Percentiles rank a stretch among this genome's conserved stretches.
Evolutionary conservation across 2,329 filamentous ascomycete genomes (phyloP).

Genomic region (Microdochium bolleyi): DNA sequence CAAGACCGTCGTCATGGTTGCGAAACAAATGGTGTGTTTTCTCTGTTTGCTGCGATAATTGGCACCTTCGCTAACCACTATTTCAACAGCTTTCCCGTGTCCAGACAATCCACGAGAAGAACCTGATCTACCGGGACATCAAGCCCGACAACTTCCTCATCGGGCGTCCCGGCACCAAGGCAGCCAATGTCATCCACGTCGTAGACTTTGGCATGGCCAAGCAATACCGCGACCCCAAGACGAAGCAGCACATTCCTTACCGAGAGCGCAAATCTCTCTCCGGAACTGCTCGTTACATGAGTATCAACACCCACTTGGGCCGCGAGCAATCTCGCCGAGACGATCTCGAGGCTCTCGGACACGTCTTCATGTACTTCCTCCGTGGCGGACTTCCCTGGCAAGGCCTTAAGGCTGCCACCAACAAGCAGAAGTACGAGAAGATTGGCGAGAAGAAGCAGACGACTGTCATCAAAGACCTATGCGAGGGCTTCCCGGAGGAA

Average conservation of each 20-base stretch:
- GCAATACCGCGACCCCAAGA: slow-evolving; percentile 97
- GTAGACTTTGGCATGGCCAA: slow-evolving; percentile 99
- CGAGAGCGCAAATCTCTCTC: slow-evolving; percentile 94
- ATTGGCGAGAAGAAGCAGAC: slow-evolving; percentile 99
- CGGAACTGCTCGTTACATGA: slow-evolving; percentile 97
- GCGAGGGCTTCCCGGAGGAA: slow-evolving; percentile 92
- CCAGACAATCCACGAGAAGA: slow-evolving; percentile 94
- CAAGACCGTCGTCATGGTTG: slow-evolving; percentile 98
- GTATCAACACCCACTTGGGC: slow-evolving; percentile 97
- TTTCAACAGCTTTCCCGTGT: slow-evolving; percentile 84
- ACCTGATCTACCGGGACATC: slow-evolving; percentile 97
- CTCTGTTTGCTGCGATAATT: slow-evolving; percentile 15
- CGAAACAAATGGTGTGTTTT: slow-evolving; percentile 83
- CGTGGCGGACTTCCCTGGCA: slow-evolving; percentile 67
- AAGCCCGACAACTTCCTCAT: slow-evolving; percentile 99
- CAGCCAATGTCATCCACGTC: slow-evolving; percentile 96
- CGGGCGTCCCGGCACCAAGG: slow-evolving; percentile 82
- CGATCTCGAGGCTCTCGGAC: slow-evolving; percentile 80
- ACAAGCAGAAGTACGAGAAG: slow-evolving; percentile 99
- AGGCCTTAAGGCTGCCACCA: slow-evolving; percentile 64
- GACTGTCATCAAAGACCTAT: slow-evolving; percentile 91
- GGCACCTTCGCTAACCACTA: too few species aligned
- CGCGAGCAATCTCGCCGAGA: slow-evolving; percentile 94
- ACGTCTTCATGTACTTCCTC: slow-evolving; percentile 70
- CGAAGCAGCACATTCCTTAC: slow-evolving; percentile 97